Evolutionary conservation across 495 filamentous ascomycete species (phyloP), one percentile per base, ranked within the genome.

Genomic region (Neurospora hispaniola): DNA sequence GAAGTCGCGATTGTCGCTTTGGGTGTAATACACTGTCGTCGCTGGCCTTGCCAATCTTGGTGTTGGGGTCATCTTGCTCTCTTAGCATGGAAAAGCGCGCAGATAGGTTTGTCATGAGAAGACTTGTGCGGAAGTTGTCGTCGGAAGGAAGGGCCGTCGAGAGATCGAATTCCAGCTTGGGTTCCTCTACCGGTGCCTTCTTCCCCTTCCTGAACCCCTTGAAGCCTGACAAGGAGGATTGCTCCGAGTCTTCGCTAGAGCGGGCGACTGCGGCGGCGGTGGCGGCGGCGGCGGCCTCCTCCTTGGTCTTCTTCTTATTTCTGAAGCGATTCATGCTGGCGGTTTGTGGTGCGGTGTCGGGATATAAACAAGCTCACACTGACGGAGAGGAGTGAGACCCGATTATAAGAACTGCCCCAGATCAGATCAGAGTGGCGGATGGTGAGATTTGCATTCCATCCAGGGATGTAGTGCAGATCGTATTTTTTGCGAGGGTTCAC

Each of bases 11-110:
- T 69, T 90, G 89, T 31, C 93, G 88, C 76, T 92, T 94, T 6
- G 94, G 93, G 73, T 90, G 92, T 11, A 98, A 80, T 31, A 98
- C 94, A 73, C 93, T 97, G 77, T 98, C 94, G 74, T 98, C 94
- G 79, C 92, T 96, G 27, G 94, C 94, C 80, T 97, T 97, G 54
- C 94, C 96, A 41, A 97, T 85, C 79, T 91, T 91, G 0, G 93
- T 93, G 69, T 84, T 89, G 5, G 94, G 94, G 76, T 98, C 94
- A 77, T 97, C 94, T 79, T 97, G 94, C 80, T 97, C 94, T 76
- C 93, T 84, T 20, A 99, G 81, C 92, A 99, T 98, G 74, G 95
- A 98, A 80, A 99, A 99, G 4, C 96, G 89, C 20, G 96, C 93
- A 0, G 95, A 97, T 4, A 99, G 85, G 69, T 94, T 96, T 7